Conservation (phyloP, 1,284 basidiomycete genomes). For the Hypsizygus ulmarius region DNA sequence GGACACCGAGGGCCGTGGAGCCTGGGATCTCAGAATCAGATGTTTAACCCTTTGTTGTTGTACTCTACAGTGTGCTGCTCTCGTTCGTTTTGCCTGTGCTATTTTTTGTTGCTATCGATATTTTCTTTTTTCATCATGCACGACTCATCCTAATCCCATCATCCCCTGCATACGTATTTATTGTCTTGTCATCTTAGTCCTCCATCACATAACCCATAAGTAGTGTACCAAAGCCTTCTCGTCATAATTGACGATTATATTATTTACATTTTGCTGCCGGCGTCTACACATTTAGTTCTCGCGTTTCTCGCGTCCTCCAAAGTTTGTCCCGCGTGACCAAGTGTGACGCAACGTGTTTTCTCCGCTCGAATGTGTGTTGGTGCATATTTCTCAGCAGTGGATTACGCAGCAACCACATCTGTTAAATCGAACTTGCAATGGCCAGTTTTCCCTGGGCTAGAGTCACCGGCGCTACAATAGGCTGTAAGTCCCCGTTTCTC, state of each 20-base stretch:
- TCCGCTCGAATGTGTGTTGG: neutral
- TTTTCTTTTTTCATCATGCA: neutral
- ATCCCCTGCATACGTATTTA: neutral
- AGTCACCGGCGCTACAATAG: conserved; percentile 42
- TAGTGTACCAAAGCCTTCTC: too few relatives aligned
- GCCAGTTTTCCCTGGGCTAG: conserved; percentile 52
- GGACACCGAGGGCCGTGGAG: conserved; percentile 21
- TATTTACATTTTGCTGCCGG: too few relatives aligned
- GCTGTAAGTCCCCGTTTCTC: conserved; percentile 40
- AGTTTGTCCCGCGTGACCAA: conserved; percentile 10
- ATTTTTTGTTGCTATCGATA: neutral
- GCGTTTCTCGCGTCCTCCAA: neutral
- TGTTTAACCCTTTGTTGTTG: conserved; percentile 10
- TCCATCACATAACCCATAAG: neutral
- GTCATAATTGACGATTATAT: neutral
- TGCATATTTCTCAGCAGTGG: neutral
- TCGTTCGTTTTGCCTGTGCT: conserved; percentile 2
- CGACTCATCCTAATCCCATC: neutral
- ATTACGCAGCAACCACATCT: neutral
- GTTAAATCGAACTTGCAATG: conserved; percentile 21
- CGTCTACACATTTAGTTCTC: neutral
- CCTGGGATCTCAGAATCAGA: conserved; percentile 8
- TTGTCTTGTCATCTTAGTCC: neutral
- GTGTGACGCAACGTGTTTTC: conserved; percentile 19
- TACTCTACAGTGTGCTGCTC: conserved; percentile 8